Conservation (phyloP, 805 yeast species). For the Starmera pachycereana region DNA sequence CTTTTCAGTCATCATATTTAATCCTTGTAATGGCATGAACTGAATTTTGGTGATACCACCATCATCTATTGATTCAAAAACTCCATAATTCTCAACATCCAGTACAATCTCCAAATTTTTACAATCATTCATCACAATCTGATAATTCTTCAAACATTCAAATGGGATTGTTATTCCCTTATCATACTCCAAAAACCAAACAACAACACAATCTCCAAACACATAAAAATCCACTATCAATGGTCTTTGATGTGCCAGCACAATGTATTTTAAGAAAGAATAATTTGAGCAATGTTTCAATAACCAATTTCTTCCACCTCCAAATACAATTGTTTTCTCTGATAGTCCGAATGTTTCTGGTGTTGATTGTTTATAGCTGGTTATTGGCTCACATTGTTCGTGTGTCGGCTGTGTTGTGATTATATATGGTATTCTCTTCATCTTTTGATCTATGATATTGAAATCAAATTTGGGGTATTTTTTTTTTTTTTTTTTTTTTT, state of each 20-base stretch:
- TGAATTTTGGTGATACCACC: no score
- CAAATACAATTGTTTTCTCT: slow-evolving; percentile 25
- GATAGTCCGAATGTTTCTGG: slow-evolving; percentile 11
- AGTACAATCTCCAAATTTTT: no score
- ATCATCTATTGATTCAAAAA: no score
- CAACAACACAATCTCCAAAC: slow-evolving; percentile 23
- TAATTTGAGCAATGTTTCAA: slow-evolving; percentile 6
- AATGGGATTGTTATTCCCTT: slow-evolving; percentile 29
- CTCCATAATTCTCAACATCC: no score
- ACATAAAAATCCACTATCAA: slow-evolving; percentile 26
- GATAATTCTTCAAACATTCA: slow-evolving; percentile 15
- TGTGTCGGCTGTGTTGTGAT: slow-evolving; percentile 22
- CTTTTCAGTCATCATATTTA: no score
- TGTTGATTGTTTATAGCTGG: slow-evolving; percentile 7
- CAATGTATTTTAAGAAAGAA: slow-evolving; percentile 5
- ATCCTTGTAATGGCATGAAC: no score
- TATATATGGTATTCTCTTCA: slow-evolving; percentile 1
- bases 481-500: no score
- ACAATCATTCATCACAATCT: no score
- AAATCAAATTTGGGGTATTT: no score
- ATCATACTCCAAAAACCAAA: slow-evolving; percentile 27
- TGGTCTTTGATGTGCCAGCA: slow-evolving; percentile 5
- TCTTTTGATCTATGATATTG: not conserved
- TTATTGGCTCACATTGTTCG: slow-evolving; percentile 22
- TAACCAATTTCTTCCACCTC: slow-evolving; percentile 30